A percentile compares a stretch with the other conserved stretches of the same genome.
Evolutionary conservation across 75 land plant species (phyloP).

Genomic region (Pinus taeda): DNA sequence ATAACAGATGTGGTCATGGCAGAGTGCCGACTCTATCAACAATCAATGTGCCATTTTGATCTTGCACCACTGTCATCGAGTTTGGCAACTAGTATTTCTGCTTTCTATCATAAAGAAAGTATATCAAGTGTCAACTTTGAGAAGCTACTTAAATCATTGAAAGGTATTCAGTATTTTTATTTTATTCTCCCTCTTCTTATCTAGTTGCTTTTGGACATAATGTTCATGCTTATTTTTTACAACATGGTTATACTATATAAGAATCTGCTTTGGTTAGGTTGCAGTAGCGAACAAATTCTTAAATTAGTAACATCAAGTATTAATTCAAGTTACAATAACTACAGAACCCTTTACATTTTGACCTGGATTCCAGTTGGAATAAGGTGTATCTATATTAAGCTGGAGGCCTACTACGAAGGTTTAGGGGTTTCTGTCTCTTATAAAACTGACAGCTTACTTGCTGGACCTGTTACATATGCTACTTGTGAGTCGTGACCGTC

Average conservation of each 20-base stretch:
- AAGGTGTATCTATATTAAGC: neutral
- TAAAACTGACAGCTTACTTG: too few relatives aligned
- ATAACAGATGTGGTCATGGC: slow-evolving; percentile 12
- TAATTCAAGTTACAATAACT: neutral
- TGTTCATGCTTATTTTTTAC: neutral
- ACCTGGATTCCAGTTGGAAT: neutral
- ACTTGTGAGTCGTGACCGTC: too few relatives aligned
- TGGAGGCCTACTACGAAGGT: neutral
- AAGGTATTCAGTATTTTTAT: too few relatives aligned
- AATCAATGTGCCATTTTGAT: slow-evolving; percentile 13
- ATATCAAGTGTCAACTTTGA: neutral
- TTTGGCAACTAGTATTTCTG: neutral
- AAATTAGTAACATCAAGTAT: neutral
- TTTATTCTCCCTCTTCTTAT: neutral
- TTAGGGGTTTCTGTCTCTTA: too few relatives aligned
- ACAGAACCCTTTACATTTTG: neutral
- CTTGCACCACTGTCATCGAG: slow-evolving; percentile 12
- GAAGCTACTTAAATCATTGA: slow-evolving; percentile 10
- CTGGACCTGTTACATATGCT: too few relatives aligned
- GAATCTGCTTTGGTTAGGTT: neutral
- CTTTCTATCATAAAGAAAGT: neutral
- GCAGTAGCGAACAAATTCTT: neutral
- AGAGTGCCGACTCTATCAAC: slow-evolving; percentile 14
- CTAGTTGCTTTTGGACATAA: neutral
- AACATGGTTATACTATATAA: neutral